Evolutionary conservation across 2,329 filamentous ascomycete genomes (phyloP).

Genomic region (Fusarium nelsonii): DNA sequence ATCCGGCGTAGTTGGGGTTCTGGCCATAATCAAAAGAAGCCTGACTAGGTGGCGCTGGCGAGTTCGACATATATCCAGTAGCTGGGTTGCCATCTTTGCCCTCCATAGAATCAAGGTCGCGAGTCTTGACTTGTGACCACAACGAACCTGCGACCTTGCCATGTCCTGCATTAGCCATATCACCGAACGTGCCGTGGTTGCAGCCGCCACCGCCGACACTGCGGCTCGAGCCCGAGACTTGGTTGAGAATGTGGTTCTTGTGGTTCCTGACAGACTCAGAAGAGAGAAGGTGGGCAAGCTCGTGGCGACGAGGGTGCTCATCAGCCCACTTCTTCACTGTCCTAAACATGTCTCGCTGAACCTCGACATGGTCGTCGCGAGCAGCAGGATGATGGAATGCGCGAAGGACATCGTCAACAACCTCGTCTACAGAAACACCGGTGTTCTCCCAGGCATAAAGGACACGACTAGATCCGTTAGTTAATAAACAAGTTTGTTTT

Average conservation of each 20-base stretch:
- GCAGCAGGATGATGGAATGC: slow-evolving; percentile 93
- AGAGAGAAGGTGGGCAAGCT: slow-evolving; percentile 80
- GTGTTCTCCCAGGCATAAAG: slow-evolving; percentile 95
- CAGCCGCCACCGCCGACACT: slow-evolving; percentile 50
- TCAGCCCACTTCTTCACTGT: slow-evolving; percentile 86
- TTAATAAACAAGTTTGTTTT: background rate
- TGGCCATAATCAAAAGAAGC: slow-evolving; percentile 59
- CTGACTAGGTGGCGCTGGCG: slow-evolving; percentile 54
- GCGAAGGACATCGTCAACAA: slow-evolving; percentile 82
- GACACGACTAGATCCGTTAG: slow-evolving; percentile 67
- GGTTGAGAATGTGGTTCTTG: slow-evolving; percentile 77
- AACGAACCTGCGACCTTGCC: slow-evolving; percentile 70
- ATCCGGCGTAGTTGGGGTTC: slow-evolving; percentile 50
- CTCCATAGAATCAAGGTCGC: slow-evolving; percentile 68
- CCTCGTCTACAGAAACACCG: slow-evolving; percentile 83
- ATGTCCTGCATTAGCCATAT: slow-evolving; percentile 62
- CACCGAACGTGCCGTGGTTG: slow-evolving; percentile 59
- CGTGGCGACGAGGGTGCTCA: slow-evolving; percentile 72
- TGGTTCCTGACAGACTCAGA: slow-evolving; percentile 86
- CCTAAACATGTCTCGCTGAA: slow-evolving; percentile 89
- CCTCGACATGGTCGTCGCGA: slow-evolving; percentile 79
- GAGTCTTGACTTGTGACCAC: slow-evolving; percentile 71
- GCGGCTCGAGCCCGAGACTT: slow-evolving; percentile 41
- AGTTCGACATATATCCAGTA: slow-evolving; percentile 55
- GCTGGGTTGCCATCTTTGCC: slow-evolving; percentile 59